A percentile compares a stretch with the other conserved stretches of the same genome.
These are phyloP conservation scores for Aurantiochytrium sp. DNA, from an alignment of 108 stramenopile genomes.

Conservation along the genomic window DNA sequence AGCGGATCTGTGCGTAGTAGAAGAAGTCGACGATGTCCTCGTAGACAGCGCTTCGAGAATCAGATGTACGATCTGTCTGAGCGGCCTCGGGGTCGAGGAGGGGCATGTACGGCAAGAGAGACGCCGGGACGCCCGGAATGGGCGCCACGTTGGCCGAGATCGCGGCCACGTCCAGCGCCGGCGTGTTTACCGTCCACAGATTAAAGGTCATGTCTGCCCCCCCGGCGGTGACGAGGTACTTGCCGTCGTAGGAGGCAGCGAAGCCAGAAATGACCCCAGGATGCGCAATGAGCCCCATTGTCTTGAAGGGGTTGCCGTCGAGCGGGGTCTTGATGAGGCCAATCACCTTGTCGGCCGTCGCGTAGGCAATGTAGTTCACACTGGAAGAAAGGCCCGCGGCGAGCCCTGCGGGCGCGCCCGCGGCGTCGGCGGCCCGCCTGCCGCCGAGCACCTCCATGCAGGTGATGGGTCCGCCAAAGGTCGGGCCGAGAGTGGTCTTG, in stretches of 20 bases:
- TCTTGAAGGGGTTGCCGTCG: slow-evolving; percentile 55
- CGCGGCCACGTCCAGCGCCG: not conserved
- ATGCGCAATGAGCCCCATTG: slow-evolving; percentile 64
- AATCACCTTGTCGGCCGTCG: slow-evolving; percentile 12
- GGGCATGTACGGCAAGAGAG: slow-evolving; percentile 44
- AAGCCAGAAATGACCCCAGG: slow-evolving; percentile 50
- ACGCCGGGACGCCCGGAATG: not conserved
- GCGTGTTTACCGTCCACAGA: slow-evolving; percentile 39
- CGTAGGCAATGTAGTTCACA: slow-evolving; percentile 34
- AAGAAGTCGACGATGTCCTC: slow-evolving; percentile 63
- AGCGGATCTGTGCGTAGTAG: slow-evolving; percentile 57
- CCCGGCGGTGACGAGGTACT: slow-evolving; percentile 41
- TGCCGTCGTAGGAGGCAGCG: slow-evolving; percentile 53
- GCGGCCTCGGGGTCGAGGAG: slow-evolving; percentile 39
- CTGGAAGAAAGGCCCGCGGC: not conserved
- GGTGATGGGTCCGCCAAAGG: slow-evolving; percentile 54
- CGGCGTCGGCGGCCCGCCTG: not conserved
- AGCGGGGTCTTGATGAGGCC: slow-evolving; percentile 50
- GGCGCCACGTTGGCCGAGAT: not conserved
- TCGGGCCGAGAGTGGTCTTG: slow-evolving; percentile 53
- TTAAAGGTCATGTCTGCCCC: slow-evolving; percentile 42
- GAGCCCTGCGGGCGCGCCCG: not conserved
- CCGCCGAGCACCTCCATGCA: slow-evolving; percentile 3
- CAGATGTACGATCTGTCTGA: not conserved
- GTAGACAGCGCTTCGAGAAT: slow-evolving; percentile 44